A percentile compares a stretch with the other conserved stretches of the same genome.
phyloP scores from a whole-genome alignment of 2,329 filamentous ascomycete species.

The Arthrobotrys conoides region DNA sequence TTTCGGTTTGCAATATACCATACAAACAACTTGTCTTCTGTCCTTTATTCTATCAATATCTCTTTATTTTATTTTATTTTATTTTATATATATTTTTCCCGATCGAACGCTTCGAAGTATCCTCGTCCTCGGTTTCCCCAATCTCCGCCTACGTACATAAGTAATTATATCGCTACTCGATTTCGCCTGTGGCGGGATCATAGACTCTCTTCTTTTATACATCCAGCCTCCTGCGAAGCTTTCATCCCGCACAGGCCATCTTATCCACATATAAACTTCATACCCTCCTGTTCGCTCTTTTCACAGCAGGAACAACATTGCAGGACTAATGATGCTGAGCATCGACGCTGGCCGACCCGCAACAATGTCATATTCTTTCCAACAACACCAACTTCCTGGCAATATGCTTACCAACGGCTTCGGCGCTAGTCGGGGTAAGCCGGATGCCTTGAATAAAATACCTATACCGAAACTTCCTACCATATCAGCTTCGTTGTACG shows the following conservation, averaged over 20 bases:
- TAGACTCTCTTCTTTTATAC: background rate
- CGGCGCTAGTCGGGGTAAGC: slow-evolving; percentile 32
- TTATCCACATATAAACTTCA: background rate
- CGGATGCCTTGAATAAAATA: slow-evolving; percentile 34
- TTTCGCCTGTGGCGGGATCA: slow-evolving; percentile 15
- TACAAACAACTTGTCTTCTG: too few species aligned
- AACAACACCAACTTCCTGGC: slow-evolving; percentile 40
- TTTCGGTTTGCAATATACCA: slow-evolving; percentile 1
- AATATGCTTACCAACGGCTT: slow-evolving; percentile 45
- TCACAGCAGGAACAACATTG: slow-evolving; percentile 4
- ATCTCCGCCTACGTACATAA: background rate
- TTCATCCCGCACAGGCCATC: background rate
- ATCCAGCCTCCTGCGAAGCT: background rate
- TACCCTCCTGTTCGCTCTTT: background rate
- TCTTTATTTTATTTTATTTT: too few species aligned
- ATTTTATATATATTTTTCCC: background rate
- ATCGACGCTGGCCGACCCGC: slow-evolving; percentile 58
- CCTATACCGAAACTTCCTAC: slow-evolving; percentile 44
- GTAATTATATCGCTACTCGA: background rate
- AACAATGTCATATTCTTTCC: slow-evolving; percentile 50
- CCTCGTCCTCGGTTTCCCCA: too few species aligned
- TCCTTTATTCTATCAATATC: too few species aligned
- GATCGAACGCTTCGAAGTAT: background rate
- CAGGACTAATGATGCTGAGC: slow-evolving; percentile 60
- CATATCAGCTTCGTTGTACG: slow-evolving; percentile 55